phyloP scores from a whole-genome alignment of 495 filamentous ascomycete species.

The Thermochaetoides thermophila region DNA sequence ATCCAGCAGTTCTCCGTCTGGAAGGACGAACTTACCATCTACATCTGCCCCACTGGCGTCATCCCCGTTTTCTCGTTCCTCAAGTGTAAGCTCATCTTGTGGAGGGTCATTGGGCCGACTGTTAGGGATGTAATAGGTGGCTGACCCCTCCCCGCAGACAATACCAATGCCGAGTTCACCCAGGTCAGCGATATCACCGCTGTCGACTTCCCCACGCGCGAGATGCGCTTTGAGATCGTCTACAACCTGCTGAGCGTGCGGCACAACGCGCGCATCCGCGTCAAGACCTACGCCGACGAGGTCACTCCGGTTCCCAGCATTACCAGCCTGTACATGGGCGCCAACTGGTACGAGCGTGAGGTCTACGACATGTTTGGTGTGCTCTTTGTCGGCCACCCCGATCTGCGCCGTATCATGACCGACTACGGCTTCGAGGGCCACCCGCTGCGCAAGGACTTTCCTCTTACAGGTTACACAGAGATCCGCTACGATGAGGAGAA shows the following conservation, averaged over 20 bases:
- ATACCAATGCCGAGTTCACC: slow-evolving; percentile 94
- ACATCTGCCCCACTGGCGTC: slow-evolving; percentile 74
- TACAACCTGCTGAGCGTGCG: slow-evolving; percentile 94
- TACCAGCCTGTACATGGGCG: slow-evolving; percentile 75
- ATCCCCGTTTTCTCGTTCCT: slow-evolving; percentile 88
- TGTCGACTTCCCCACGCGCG: slow-evolving; percentile 88
- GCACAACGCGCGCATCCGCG: slow-evolving; percentile 88
- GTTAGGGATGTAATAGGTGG: neutral
- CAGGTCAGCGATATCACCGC: slow-evolving; percentile 82
- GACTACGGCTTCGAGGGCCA: slow-evolving; percentile 99
- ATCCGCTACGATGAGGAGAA: slow-evolving; percentile 98
- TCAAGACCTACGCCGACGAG: slow-evolving; percentile 99
- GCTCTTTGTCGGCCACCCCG: slow-evolving; percentile 89
- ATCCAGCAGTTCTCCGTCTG: slow-evolving; percentile 98
- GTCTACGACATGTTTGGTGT: slow-evolving; percentile 96
- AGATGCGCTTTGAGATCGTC: slow-evolving; percentile 92
- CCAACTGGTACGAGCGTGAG: slow-evolving; percentile 98
- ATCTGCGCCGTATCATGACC: slow-evolving; percentile 96
- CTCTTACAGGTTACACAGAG: slow-evolving; percentile 96
- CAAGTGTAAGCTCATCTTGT: slow-evolving; percentile 41
- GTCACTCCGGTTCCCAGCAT: slow-evolving; percentile 86
- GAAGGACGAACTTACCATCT: slow-evolving; percentile 97
- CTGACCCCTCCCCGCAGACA: slow-evolving; percentile 36
- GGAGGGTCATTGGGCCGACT: neutral
- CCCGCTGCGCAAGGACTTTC: slow-evolving; percentile 95